phyloP scores from a whole-genome alignment of 1,284 basidiomycete species.

The Microbotryomycetes sp. region DNA sequence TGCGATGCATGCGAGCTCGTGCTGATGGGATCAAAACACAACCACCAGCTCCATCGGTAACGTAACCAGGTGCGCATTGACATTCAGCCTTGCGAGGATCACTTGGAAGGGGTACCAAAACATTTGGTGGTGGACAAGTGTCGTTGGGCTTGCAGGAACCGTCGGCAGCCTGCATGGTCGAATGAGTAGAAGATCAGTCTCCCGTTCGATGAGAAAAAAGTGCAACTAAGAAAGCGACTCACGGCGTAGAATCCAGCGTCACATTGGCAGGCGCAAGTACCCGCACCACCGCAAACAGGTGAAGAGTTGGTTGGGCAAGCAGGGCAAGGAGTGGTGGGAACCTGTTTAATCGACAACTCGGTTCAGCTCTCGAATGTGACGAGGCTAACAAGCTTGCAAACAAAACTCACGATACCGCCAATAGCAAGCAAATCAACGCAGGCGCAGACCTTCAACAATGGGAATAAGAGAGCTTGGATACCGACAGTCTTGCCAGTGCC shows the following conservation, averaged over 20 bases:
- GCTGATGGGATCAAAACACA: conserved; percentile 9
- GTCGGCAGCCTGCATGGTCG: background rate
- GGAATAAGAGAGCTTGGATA: conserved; percentile 3
- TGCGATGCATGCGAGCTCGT: conserved; percentile 14
- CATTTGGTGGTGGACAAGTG: conserved; percentile 7
- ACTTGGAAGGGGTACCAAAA: background rate
- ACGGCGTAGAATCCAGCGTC: conserved; percentile 4
- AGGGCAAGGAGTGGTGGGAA: background rate
- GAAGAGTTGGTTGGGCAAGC: conserved; percentile 7
- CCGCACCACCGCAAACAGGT: conserved; percentile 9
- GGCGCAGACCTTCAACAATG: conserved; percentile 9
- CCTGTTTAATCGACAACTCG: background rate
- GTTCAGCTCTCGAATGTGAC: background rate
- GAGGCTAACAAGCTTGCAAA: no score
- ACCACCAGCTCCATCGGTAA: conserved; percentile 6
- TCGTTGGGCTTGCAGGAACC: conserved; percentile 7
- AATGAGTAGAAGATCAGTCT: no score
- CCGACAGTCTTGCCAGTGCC: background rate
- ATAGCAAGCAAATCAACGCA: conserved; percentile 9
- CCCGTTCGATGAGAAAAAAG: no score
- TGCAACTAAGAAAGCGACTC: no score
- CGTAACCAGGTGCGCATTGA: conserved; percentile 6
- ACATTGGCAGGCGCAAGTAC: conserved; percentile 12
- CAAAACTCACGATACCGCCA: no score
- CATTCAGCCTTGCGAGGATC: conserved; percentile 10